A percentile compares a stretch with the other conserved stretches of the same genome.
phyloP scores from a whole-genome alignment of 176 grass and related monocot species.

The Zoysia japonica region DNA sequence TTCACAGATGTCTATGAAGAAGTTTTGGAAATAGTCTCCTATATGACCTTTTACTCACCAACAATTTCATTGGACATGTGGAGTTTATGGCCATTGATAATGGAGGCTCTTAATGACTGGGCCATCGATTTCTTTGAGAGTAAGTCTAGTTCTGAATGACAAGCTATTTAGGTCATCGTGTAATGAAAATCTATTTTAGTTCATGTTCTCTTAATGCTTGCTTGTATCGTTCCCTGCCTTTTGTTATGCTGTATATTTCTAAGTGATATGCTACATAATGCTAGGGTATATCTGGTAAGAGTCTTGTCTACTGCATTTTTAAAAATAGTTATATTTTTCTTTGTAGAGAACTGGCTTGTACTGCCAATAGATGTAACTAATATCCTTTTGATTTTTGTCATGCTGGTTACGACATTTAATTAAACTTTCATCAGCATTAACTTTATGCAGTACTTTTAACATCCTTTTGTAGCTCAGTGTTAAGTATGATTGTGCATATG shows the following conservation, averaged over 20 bases:
- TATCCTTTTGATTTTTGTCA: background rate
- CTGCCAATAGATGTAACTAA: background rate
- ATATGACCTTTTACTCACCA: constrained; percentile 90
- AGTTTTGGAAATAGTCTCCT: constrained; percentile 93
- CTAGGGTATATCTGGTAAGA: background rate
- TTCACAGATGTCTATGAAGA: constrained; percentile 95
- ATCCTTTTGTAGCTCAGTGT: constrained; percentile 6
- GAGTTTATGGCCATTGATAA: constrained; percentile 92
- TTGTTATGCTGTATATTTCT: background rate
- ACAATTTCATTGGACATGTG: constrained; percentile 93
- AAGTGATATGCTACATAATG: background rate
- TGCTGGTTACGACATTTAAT: background rate
- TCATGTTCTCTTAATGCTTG: too few relatives aligned
- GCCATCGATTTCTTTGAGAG: constrained; percentile 98
- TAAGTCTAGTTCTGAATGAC: constrained; percentile 50
- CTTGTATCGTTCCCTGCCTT: background rate
- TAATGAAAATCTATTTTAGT: constrained; percentile 2
- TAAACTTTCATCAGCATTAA: constrained; percentile 5
- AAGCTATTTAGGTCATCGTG: background rate
- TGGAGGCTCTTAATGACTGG: constrained; percentile 92
- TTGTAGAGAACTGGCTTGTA: background rate
- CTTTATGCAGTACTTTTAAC: background rate
- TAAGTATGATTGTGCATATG: constrained; percentile 19
- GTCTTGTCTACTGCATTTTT: background rate
- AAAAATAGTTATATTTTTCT: background rate